These are phyloP conservation scores for Neurospora africana DNA, from an alignment of 495 filamentous ascomycete species.

Conservation along the genomic window DNA sequence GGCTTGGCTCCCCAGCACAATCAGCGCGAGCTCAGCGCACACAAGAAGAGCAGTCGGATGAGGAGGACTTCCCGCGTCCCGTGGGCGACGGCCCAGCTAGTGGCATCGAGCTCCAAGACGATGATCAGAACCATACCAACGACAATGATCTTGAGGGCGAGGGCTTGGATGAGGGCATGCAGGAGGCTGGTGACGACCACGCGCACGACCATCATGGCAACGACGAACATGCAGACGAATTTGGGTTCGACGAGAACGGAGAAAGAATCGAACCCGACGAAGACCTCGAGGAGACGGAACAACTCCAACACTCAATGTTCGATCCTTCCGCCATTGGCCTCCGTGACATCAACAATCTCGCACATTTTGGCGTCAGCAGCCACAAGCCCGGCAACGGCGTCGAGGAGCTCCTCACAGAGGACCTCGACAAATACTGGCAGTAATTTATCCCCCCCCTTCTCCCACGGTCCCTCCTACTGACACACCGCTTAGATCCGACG, in stretches of 20 bases:
- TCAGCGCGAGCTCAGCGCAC: neutral
- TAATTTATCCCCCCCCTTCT: slow-evolving; percentile 21
- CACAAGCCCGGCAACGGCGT: slow-evolving; percentile 88
- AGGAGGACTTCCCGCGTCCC: slow-evolving; percentile 7
- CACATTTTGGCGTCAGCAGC: slow-evolving; percentile 84
- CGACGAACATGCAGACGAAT: slow-evolving; percentile 16
- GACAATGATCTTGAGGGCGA: neutral
- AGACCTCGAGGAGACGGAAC: slow-evolving; percentile 19
- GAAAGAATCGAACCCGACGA: slow-evolving; percentile 9
- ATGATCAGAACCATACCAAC: neutral
- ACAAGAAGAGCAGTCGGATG: slow-evolving; percentile 5
- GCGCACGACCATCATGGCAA: slow-evolving; percentile 13
- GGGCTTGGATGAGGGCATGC: neutral
- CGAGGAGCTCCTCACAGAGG: slow-evolving; percentile 69
- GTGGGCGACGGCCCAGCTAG: neutral
- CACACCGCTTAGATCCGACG: slow-evolving; percentile 56
- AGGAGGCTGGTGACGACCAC: slow-evolving; percentile 2
- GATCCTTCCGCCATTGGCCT: slow-evolving; percentile 43
- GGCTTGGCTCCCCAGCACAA: slow-evolving; percentile 2
- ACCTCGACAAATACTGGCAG: slow-evolving; percentile 83
- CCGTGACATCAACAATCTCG: slow-evolving; percentile 90
- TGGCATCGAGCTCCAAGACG: neutral
- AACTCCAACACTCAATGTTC: slow-evolving; percentile 19
- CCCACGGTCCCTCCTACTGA: slow-evolving; percentile 1
- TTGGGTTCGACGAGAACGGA: slow-evolving; percentile 1